Percentiles rank a stretch among this genome's conserved stretches.
phyloP scores from a whole-genome alignment of 352 stramenopile species.

The Phytopythium vexans region DNA sequence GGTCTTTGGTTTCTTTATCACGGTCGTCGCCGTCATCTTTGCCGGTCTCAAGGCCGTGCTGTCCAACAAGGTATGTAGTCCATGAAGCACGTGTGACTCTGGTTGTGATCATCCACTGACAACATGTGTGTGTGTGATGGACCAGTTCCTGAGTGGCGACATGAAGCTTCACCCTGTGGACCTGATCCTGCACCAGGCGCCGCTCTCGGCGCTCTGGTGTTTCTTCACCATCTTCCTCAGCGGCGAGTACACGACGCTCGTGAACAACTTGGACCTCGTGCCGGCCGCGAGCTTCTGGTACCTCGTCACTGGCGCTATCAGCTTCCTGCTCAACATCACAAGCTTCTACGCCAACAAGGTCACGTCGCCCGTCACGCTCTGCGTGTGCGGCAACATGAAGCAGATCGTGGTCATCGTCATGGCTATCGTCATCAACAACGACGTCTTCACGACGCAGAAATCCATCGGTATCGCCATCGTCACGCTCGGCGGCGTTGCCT shows the following conservation, averaged over 20 bases:
- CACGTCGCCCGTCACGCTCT: slow-evolving; percentile 92
- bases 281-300: slow-evolving; percentile 64
- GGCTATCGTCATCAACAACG: slow-evolving; percentile 77
- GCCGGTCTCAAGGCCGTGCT: slow-evolving; percentile 92
- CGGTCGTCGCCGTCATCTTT: slow-evolving; percentile 84
- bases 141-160: slow-evolving; percentile 86
- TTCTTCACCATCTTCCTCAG: slow-evolving; percentile 77
- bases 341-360: slow-evolving; percentile 95
- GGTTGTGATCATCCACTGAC: slow-evolving; percentile 6
- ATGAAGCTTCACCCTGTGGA: slow-evolving; percentile 93
- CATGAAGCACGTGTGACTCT: not conserved
- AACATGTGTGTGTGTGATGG: slow-evolving; percentile 6
- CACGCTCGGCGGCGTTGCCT: slow-evolving; percentile 55
- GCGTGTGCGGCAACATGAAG: slow-evolving; percentile 94
- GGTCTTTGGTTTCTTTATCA: slow-evolving; percentile 87
- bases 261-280: slow-evolving; percentile 61
- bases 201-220: slow-evolving; percentile 90
- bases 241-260: slow-evolving; percentile 64
- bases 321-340: slow-evolving; percentile 93
- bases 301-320: slow-evolving; percentile 85
- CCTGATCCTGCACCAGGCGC: slow-evolving; percentile 91
- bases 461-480: slow-evolving; percentile 68
- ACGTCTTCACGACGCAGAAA: slow-evolving; percentile 67
- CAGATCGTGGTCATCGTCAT: slow-evolving; percentile 87
- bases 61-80: slow-evolving; percentile 73